A percentile compares a stretch with the other conserved stretches of the same genome.
phyloP scores from a whole-genome alignment of 2,329 filamentous ascomycete genomes.

The Ceratocystis cacaofunesta region DNA sequence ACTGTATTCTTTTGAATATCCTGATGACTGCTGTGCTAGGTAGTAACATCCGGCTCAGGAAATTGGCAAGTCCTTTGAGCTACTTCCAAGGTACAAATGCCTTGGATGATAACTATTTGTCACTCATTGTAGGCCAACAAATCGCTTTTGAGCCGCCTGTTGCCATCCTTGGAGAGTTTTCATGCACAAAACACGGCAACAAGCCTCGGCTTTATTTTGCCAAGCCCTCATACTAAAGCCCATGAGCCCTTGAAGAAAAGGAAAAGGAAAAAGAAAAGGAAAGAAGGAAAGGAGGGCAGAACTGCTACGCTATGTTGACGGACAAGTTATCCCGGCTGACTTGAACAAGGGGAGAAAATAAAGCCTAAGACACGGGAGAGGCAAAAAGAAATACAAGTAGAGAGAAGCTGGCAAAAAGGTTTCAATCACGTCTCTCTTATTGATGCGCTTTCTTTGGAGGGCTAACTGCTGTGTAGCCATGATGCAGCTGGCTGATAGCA shows the following conservation, averaged over 20 bases:
- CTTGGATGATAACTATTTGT: too few species aligned
- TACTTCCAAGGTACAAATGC: too few species aligned
- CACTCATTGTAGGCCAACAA: too few species aligned
- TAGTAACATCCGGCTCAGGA: too few species aligned
- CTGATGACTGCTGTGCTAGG: too few species aligned
- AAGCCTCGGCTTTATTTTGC: background rate
- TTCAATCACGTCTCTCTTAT: background rate
- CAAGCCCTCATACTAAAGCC: background rate
- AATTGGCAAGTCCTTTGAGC: too few species aligned
- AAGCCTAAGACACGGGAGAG: background rate
- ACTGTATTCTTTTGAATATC: too few species aligned
- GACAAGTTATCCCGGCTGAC: background rate
- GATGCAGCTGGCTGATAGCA: too few species aligned
- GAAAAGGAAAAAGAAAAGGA: background rate
- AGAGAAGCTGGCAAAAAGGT: background rate
- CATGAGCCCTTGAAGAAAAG: background rate
- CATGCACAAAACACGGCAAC: background rate
- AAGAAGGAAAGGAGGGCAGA: background rate
- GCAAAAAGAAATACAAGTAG: background rate
- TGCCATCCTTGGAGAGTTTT: background rate
- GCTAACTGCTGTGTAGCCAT: too few species aligned
- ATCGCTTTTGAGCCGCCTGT: background rate
- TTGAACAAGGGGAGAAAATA: background rate
- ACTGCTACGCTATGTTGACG: background rate
- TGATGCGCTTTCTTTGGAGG: too few species aligned